phyloP scores from a whole-genome alignment of 768 basidiomycete species.

The Podaxis sp. region DNA sequence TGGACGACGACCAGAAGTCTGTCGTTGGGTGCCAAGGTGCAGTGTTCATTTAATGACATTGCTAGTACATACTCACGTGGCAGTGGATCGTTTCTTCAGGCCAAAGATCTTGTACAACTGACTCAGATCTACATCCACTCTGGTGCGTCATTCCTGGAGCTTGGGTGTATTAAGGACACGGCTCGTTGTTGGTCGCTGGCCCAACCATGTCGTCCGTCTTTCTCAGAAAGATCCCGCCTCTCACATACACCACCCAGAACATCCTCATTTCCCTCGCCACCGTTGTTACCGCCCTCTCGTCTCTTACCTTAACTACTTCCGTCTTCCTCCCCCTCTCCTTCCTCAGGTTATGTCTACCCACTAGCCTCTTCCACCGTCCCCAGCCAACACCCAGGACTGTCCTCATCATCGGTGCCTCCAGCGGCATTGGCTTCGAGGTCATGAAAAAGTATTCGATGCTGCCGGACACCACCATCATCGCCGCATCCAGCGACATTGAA shows the following conservation, averaged over 20 bases:
- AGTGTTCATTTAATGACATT: no score
- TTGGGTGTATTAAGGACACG: no score
- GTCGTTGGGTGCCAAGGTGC: no score
- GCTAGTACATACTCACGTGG: no score
- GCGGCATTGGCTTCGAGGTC: constrained; percentile 25
- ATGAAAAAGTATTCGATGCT: constrained; percentile 23
- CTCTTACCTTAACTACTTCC: neutral
- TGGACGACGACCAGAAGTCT: no score
- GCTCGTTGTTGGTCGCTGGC: no score
- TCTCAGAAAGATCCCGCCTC: neutral
- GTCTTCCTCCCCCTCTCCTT: neutral
- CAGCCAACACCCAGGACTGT: neutral
- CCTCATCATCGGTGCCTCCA: neutral
- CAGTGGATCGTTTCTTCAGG: no score
- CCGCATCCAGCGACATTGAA: constrained; percentile 18
- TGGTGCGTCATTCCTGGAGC: no score
- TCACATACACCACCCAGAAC: neutral
- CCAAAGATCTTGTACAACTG: no score
- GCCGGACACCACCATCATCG: constrained; percentile 21
- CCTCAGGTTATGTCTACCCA: neutral
- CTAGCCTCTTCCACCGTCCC: neutral
- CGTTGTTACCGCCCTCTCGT: neutral
- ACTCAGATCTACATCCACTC: no score
- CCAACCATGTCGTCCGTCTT: neutral
- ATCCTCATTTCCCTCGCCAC: neutral